phyloP scores from a whole-genome alignment of 2,329 filamentous ascomycete species.

The Elsinoe necatrix region DNA sequence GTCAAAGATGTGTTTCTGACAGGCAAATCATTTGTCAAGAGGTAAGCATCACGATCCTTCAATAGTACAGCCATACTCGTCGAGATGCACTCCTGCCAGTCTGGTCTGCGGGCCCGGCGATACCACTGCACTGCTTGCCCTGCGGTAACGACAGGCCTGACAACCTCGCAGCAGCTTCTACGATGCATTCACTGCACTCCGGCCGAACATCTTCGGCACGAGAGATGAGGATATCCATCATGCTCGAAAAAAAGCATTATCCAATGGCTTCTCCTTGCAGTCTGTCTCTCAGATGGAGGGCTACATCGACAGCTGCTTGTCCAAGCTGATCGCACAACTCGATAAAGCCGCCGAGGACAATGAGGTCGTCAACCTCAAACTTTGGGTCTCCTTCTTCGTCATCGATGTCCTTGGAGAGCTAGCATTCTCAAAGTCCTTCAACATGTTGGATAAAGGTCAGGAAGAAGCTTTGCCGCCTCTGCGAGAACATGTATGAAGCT shows the following conservation, averaged over 20 bases:
- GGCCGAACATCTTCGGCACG: conserved; percentile 11
- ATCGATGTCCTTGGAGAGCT: conserved; percentile 10
- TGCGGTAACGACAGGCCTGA: not conserved
- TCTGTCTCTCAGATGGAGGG: conserved; percentile 8
- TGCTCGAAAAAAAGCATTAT: conserved; percentile 7
- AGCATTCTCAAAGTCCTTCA: conserved; percentile 4
- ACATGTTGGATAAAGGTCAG: conserved; percentile 6
- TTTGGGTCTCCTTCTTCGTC: conserved; percentile 5
- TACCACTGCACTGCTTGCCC: not conserved
- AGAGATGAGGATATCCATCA: conserved; percentile 9
- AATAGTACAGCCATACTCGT: not conserved
- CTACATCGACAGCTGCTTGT: not conserved
- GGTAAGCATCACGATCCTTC: not conserved
- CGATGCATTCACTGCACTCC: conserved; percentile 9
- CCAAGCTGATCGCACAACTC: not conserved
- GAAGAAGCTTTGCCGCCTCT: conserved; percentile 7
- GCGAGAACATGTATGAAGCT: not conserved
- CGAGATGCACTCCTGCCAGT: not conserved
- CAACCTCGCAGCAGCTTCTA: conserved; percentile 1
- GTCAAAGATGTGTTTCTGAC: conserved; percentile 4
- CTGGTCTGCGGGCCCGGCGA: not conserved
- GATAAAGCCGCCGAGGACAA: not conserved
- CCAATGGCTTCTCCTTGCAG: conserved; percentile 9
- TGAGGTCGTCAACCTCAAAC: not conserved
- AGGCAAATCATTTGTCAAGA: conserved; percentile 8